A percentile compares a stretch with the other conserved stretches of the same genome.
These are phyloP conservation scores for Vitis rupestris DNA, from an alignment of 164 flowering plant genomes.

Conservation along the genomic window DNA sequence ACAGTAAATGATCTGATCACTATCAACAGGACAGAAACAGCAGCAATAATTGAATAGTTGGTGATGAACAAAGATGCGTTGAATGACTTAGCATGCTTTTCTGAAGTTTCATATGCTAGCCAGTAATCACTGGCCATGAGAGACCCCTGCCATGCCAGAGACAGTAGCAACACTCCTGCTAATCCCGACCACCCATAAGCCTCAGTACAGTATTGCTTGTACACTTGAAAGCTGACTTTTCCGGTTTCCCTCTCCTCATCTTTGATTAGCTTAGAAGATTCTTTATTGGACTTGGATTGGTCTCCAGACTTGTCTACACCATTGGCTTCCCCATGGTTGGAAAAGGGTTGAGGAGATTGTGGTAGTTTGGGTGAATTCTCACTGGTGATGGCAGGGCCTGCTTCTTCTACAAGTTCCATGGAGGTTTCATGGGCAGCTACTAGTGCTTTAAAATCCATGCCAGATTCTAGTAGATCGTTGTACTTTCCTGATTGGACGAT, in stretches of 20 bases:
- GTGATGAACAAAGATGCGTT: constrained; percentile 59
- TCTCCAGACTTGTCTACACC: constrained; percentile 42
- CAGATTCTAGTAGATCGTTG: constrained; percentile 53
- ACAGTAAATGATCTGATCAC: constrained; percentile 42
- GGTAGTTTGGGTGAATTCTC: constrained; percentile 27
- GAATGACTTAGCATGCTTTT: constrained; percentile 43
- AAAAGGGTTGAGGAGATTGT: constrained; percentile 24
- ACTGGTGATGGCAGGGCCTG: constrained; percentile 12
- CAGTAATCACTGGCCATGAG: constrained; percentile 87
- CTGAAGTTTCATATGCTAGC: constrained; percentile 92
- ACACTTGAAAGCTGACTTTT: constrained; percentile 62
- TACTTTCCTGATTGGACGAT: constrained; percentile 93
- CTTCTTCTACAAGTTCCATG: constrained; percentile 90
- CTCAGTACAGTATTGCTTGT: constrained; percentile 77
- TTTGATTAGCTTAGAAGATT: constrained; percentile 69
- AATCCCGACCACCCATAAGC: constrained; percentile 98
- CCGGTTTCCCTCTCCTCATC: constrained; percentile 93
- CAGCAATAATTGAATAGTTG: constrained; percentile 62
- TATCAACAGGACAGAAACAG: constrained; percentile 48
- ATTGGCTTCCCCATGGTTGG: constrained; percentile 31
- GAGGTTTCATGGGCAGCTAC: constrained; percentile 90
- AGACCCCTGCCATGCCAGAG: constrained; percentile 69
- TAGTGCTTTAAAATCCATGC: constrained; percentile 69
- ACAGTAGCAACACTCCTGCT: constrained; percentile 34
- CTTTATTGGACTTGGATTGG: constrained; percentile 33